Percentiles rank a stretch among this genome's conserved stretches.
Conservation (phyloP, 1,139 yeast species). For the Hanseniaspora gamundiae region DNA sequence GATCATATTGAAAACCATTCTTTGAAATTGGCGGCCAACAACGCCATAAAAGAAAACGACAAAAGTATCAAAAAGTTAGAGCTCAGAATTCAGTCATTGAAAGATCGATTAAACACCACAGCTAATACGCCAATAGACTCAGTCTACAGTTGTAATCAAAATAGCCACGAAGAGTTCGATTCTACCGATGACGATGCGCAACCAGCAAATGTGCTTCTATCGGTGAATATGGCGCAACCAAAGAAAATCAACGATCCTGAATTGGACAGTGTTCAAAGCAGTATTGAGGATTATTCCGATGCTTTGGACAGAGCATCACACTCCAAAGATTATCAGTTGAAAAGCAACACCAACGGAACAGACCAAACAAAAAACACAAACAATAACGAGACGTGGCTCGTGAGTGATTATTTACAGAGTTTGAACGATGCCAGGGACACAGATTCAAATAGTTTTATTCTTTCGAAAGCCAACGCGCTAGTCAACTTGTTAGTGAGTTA, state of each 20-base stretch:
- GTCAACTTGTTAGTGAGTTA: constrained; percentile 43
- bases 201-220: neutral
- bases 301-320: neutral
- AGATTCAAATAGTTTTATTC: constrained; percentile 35
- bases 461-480: constrained; percentile 52
- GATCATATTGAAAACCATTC: constrained; percentile 26
- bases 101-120: constrained; percentile 9
- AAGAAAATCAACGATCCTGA: neutral
- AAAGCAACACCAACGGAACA: neutral
- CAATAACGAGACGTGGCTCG: constrained; percentile 33
- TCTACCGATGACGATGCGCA: neutral
- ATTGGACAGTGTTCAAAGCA: neutral
- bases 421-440: constrained; percentile 32
- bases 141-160: neutral
- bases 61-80: constrained; percentile 19
- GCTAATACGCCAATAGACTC: neutral
- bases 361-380: neutral
- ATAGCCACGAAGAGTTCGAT: neutral
- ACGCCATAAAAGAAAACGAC: constrained; percentile 22
- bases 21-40: constrained; percentile 21
- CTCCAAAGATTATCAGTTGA: neutral
- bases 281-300: neutral
- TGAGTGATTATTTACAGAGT: constrained; percentile 38
- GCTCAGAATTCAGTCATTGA: constrained; percentile 15
- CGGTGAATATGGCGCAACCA: neutral